phyloP scores from a whole-genome alignment of 75 land plant species.

The Ceratopteris richardii region DNA sequence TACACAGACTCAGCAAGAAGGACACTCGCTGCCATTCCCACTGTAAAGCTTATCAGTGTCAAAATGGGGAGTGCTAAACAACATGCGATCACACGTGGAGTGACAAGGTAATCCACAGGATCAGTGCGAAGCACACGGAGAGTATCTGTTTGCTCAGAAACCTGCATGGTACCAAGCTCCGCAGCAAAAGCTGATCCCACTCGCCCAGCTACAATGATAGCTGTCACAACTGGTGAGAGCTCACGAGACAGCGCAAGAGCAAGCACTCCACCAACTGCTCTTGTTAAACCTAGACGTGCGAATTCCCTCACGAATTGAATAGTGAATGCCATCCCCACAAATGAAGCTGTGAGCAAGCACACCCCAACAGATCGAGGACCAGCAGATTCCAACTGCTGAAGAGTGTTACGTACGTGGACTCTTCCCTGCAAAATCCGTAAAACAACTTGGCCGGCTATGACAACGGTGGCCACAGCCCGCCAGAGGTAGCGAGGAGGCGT shows the following conservation, averaged over 20 bases:
- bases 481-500: conserved; percentile 75
- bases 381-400: conserved; percentile 77
- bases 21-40: conserved; percentile 87
- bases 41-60: conserved; percentile 70
- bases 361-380: conserved; percentile 87
- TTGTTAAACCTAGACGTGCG: conserved; percentile 69
- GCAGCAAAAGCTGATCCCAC: conserved; percentile 91
- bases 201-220: conserved; percentile 79
- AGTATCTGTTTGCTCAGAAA: conserved; percentile 92
- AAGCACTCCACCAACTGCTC: conserved; percentile 87
- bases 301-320: conserved; percentile 96
- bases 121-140: conserved; percentile 73
- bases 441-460: conserved; percentile 78
- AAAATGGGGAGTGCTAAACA: conserved; percentile 65
- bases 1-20: conserved; percentile 80
- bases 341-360: conserved; percentile 73
- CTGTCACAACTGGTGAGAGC: conserved; percentile 81
- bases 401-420: conserved; percentile 61
- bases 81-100: conserved; percentile 84
- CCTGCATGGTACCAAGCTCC: conserved; percentile 97
- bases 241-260: conserved; percentile 84
- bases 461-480: conserved; percentile 59
- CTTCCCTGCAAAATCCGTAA: conserved; percentile 38
- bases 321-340: conserved; percentile 97
- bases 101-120: conserved; percentile 82